Percentiles rank a stretch among this genome's conserved stretches.
Evolutionary conservation across 2,329 filamentous ascomycete genomes (phyloP).

Genomic region (Phaeophleospora eucalypticola): DNA sequence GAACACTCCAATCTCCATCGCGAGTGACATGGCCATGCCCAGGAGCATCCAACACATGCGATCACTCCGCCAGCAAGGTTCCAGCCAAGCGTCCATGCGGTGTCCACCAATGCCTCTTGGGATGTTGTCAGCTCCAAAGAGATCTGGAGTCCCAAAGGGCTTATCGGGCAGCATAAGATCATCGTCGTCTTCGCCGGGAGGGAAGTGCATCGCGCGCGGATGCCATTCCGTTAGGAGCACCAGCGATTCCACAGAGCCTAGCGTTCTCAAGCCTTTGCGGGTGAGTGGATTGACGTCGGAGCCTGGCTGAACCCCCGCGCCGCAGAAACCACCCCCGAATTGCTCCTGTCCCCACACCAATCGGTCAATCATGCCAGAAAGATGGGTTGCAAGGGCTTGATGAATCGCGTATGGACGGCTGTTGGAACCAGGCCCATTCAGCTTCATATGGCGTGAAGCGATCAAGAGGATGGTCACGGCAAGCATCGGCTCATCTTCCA

Average conservation of each 20-base stretch:
- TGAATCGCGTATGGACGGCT: constrained; percentile 89
- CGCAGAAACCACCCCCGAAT: constrained; percentile 83
- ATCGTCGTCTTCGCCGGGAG: constrained; percentile 64
- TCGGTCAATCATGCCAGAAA: constrained; percentile 90
- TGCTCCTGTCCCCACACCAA: constrained; percentile 95
- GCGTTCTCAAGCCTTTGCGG: constrained; percentile 69
- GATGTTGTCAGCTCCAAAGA: constrained; percentile 50
- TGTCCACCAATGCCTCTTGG: constrained; percentile 68
- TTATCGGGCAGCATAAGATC: constrained; percentile 66
- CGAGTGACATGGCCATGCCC: constrained; percentile 82
- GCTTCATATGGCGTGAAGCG: constrained; percentile 77
- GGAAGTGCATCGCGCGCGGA: constrained; percentile 89
- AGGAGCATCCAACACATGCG: constrained; percentile 98
- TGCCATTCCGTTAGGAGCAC: constrained; percentile 97
- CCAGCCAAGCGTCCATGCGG: constrained; percentile 90
- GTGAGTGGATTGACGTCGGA: constrained; percentile 60
- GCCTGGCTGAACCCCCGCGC: constrained; percentile 63
- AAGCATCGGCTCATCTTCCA: constrained; percentile 89
- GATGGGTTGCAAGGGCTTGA: constrained; percentile 89
- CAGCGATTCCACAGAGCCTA: constrained; percentile 91
- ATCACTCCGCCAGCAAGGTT: constrained; percentile 86
- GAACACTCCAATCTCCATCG: constrained; percentile 92
- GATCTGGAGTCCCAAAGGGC: constrained; percentile 57
- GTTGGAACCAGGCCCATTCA: constrained; percentile 73
- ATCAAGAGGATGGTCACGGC: constrained; percentile 89